Base-by-base conservation (phyloP, 371 early-diverging fungal species). In the Blyttiomyces sp. region DNA sequence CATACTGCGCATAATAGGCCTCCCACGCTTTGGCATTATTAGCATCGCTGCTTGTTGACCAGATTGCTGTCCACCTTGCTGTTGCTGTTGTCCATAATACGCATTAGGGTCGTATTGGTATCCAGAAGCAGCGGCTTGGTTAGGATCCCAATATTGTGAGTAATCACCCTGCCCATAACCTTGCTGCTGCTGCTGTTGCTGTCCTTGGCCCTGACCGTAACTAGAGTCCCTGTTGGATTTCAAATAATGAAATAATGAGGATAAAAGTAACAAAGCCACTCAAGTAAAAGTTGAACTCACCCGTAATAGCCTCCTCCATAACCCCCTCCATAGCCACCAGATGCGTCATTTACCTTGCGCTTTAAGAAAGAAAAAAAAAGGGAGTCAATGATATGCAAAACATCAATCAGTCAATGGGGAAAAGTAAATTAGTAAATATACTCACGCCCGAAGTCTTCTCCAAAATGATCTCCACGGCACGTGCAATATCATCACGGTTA, bases 391-490 rank as follows among this genome's bases (percentile, higher is more conserved):
- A 13, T 11, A 11, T 13, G n/a, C 39, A 39, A 39, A 11, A 13
- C 39, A 39, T 39, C 39, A 39, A 13, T 39, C 39, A 39, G 39
- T 39, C 13, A n/a, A 13, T 39, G 39, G 13, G n/a, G 39, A 39
- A n/a, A 39, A n/a, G 13, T 39, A 13, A 39, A 11, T n/a, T n/a
- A 11, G 39, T 39, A n/a, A n/a, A n/a, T n/a, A n/a, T n/a, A n/a
- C n/a, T n/a, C n/a, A n/a, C n/a, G 39, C 39, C 39, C n/a, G 13
- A 11, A 39, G 58, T 48, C 33, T 63, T 63, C 24, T 63, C 64
- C 17, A 31, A 36, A 24, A 63, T 52, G 6, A 49, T 36, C 26
- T 49, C 57, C 19, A 63, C 57, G 5, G 64, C 64, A 3, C 51
- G 35, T 9, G 39, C 7, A 24, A 63, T 63, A 30, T 31, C 52